Percentiles rank a stretch among this genome's conserved stretches.
phyloP scores from a whole-genome alignment of 2,329 filamentous ascomycete species.

The Boeremia exigua region DNA sequence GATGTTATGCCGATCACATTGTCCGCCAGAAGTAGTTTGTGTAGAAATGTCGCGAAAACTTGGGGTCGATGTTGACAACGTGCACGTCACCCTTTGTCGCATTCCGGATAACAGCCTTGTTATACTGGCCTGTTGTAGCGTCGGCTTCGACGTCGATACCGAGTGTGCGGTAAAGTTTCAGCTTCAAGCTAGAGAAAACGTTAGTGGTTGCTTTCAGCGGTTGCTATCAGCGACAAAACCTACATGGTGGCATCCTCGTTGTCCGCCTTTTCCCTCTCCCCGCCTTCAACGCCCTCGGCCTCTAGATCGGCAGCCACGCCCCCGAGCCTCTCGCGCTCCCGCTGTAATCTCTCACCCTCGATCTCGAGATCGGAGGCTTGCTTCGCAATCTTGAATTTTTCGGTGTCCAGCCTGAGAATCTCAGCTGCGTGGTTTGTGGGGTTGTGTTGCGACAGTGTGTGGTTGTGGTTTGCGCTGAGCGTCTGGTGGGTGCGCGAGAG shows the following conservation, averaged over 20 bases:
- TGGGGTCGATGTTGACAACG: slow-evolving; percentile 91
- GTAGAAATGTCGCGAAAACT: slow-evolving; percentile 90
- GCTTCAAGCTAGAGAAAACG: slow-evolving; percentile 63
- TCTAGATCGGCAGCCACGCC: slow-evolving; percentile 82
- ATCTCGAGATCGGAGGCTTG: slow-evolving; percentile 86
- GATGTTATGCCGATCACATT: slow-evolving; percentile 57
- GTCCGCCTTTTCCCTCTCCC: slow-evolving; percentile 56
- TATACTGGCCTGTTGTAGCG: slow-evolving; percentile 74
- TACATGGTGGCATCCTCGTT: slow-evolving; percentile 58
- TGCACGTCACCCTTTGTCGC: slow-evolving; percentile 88
- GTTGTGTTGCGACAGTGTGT: slow-evolving; percentile 77
- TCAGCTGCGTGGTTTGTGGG: slow-evolving; percentile 79
- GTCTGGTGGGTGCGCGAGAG: slow-evolving; percentile 78
- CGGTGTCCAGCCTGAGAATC: slow-evolving; percentile 86
- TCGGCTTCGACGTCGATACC: slow-evolving; percentile 91
- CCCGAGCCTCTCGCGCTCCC: slow-evolving; percentile 76
- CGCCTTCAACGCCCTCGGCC: slow-evolving; percentile 83
- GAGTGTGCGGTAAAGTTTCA: slow-evolving; percentile 89
- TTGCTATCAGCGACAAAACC: slow-evolving; percentile 26
- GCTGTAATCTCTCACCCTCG: slow-evolving; percentile 88
- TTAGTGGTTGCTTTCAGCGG: not conserved
- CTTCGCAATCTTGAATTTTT: slow-evolving; percentile 95
- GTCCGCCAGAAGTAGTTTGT: slow-evolving; percentile 96
- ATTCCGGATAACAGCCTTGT: slow-evolving; percentile 84
- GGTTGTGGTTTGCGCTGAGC: slow-evolving; percentile 75